phyloP scores from a whole-genome alignment of 1,139 yeast genomes.

The Diutina catenulata region DNA sequence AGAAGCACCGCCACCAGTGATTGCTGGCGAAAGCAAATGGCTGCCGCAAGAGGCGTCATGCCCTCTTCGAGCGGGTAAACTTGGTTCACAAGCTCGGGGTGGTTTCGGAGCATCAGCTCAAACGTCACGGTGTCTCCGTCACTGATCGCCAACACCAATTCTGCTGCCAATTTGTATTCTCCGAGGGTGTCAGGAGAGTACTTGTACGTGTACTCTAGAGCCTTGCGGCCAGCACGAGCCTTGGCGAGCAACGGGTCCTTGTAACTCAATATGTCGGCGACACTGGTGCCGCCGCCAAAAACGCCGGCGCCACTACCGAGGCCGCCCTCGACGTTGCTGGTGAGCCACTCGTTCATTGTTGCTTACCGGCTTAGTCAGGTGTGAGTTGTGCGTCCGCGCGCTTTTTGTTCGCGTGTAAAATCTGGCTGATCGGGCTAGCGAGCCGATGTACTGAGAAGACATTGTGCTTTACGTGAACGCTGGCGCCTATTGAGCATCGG shows the following conservation, averaged over 20 bases:
- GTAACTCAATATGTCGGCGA: constrained; percentile 12
- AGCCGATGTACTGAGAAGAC: no score
- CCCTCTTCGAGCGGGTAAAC: constrained; percentile 29
- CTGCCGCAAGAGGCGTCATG: constrained; percentile 37
- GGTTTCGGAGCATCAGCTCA: constrained; percentile 22
- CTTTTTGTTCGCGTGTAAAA: no score
- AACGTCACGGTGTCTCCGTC: constrained; percentile 39
- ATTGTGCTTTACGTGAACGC: no score
- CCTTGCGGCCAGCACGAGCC: constrained; percentile 36
- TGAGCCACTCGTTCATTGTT: no score
- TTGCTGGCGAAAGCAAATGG: constrained; percentile 37
- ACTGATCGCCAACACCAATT: constrained; percentile 14
- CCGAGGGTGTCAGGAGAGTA: neutral
- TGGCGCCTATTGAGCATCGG: no score
- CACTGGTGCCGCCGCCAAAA: no score
- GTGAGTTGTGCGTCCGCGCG: no score
- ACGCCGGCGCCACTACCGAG: no score
- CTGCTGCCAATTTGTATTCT: neutral
- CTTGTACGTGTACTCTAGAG: constrained; percentile 17
- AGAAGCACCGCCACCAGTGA: constrained; percentile 34
- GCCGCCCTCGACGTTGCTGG: no score
- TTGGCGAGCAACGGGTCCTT: constrained; percentile 30
- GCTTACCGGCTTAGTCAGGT: no score
- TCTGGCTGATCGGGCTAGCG: no score
- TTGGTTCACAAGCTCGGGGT: constrained; percentile 20